Conservation (phyloP, 805 yeast species). For the Metschnikowia continentalis region DNA sequence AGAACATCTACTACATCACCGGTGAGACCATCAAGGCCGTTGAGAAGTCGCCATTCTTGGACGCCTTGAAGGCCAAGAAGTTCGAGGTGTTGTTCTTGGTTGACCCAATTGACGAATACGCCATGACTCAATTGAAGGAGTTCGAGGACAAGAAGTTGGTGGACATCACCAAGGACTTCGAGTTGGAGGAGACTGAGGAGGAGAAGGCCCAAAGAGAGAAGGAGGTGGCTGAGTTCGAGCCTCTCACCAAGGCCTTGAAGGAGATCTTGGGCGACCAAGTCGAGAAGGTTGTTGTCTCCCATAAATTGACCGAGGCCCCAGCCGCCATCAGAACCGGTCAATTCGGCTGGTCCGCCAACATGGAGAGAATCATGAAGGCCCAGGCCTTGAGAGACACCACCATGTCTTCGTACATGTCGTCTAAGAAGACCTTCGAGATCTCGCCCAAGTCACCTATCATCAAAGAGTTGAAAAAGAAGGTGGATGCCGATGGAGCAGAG, state of each 20-base stretch:
- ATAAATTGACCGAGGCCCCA: constrained; percentile 96
- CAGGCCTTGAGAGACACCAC: constrained; percentile 98
- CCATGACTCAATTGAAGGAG: constrained; percentile 98
- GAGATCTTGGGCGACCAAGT: constrained; percentile 97
- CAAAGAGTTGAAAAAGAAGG: constrained; percentile 93
- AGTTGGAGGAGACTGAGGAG: constrained; percentile 96
- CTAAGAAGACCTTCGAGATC: constrained; percentile 98
- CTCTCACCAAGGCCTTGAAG: constrained; percentile 92
- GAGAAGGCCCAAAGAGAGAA: constrained; percentile 93
- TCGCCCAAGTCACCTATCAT: constrained; percentile 96
- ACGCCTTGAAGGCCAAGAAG: constrained; percentile 96
- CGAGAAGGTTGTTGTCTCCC: constrained; percentile 98
- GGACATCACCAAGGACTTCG: constrained; percentile 98
- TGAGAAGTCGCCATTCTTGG: constrained; percentile 98
- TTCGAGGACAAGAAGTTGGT: constrained; percentile 98
- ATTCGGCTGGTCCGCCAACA: constrained; percentile 99
- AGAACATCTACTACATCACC: constrained; percentile 98
- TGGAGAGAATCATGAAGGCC: constrained; percentile 99
- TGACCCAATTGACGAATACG: constrained; percentile 99
- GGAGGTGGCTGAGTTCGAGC: constrained; percentile 88
- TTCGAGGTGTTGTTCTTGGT: constrained; percentile 96
- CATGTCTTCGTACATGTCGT: constrained; percentile 99
- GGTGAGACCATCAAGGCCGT: constrained; percentile 98
- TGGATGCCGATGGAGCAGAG: constrained; percentile 94
- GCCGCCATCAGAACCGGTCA: constrained; percentile 99